Evolutionary conservation across 208 protist species (phyloP).

Genomic region (Trypanosoma cruzi): DNA sequence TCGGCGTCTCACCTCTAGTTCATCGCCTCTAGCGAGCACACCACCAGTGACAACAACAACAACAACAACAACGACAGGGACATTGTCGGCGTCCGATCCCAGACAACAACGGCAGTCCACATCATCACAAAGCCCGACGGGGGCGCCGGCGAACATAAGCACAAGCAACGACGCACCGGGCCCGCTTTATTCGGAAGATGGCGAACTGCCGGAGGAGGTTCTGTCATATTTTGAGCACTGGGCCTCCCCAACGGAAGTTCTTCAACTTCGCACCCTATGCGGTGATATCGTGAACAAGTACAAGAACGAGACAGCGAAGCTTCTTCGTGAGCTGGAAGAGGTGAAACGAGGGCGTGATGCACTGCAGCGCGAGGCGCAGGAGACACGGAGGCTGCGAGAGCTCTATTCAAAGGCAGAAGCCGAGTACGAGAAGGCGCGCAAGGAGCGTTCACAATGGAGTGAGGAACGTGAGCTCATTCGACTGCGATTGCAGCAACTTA

Average conservation of each 20-base stretch:
- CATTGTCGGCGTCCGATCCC: not conserved
- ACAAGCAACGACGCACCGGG: not conserved
- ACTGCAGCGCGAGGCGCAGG: constrained; percentile 12
- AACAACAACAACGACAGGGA: constrained; percentile 5
- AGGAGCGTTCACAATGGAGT: constrained; percentile 39
- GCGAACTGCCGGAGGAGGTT: constrained; percentile 12
- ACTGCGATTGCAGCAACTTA: constrained; percentile 56
- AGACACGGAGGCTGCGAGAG: constrained; percentile 37
- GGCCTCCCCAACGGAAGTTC: constrained; percentile 77
- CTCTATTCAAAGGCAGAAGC: constrained; percentile 42
- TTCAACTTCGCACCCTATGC: constrained; percentile 52
- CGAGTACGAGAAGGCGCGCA: constrained; percentile 28
- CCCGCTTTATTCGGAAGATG: constrained; percentile 1
- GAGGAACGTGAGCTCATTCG: constrained; percentile 64
- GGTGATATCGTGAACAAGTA: constrained; percentile 39
- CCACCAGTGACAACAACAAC: constrained; percentile 10
- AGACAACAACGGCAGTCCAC: constrained; percentile 1
- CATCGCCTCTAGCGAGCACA: not conserved
- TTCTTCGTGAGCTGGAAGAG: constrained; percentile 37
- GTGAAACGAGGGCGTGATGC: constrained; percentile 33
- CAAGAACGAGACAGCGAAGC: constrained; percentile 34
- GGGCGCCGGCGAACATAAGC: not conserved
- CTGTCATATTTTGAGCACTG: constrained; percentile 42
- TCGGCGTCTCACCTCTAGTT: not conserved
- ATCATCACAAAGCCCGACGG: not conserved